Base-by-base conservation (phyloP, 306 rosid genomes). In the Neltuma alba region DNA sequence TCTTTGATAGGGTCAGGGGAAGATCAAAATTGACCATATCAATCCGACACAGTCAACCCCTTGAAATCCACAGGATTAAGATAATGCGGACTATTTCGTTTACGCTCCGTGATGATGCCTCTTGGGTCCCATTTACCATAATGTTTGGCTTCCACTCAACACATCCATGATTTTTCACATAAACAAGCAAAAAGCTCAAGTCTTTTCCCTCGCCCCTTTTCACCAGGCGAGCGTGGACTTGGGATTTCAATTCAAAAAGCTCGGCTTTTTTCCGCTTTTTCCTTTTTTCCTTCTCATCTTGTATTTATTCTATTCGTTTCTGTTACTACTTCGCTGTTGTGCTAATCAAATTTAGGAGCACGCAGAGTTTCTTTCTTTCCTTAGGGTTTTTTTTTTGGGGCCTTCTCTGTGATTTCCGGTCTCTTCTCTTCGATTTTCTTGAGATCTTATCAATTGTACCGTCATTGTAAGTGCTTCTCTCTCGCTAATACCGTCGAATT, bases 381-480 rank as follows among this genome's bases (percentile, higher is more conserved):
- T 31, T 73, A 70, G 81, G 87, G 83, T 61, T 89, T 61, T 61
- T 68, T 50, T 14, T 50, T n/a, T n/a, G n/a, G 62, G 42, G 48
- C 72, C 70, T 76, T 44, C 75, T 77, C 64, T 41, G 23, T 78
- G 50, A 7, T 76, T 79, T 70, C 34, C 67, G 52, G 84, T 33
- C 65, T 70, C 75, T 61, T 66, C 76, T 52, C 31, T 52, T 48
- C 40, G 54, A 74, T 70, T 76, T 83, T 52, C 79, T 69, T 68
- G n/a, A 72, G 72, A 66, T 74, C 72, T 62, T 76, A 27, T 44
- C 64, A 14, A 21, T 57, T 55, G 44, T 67, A 16, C 66, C 37
- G 64, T 74, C 84, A 72, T 54, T 81, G 89, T 83, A 89, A 89
- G 87, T 74, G 47, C 70, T 71, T 76, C 80, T 85, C 55, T 64